Conservation (phyloP, 1,284 basidiomycete species). For the Mycena sp. region DNA sequence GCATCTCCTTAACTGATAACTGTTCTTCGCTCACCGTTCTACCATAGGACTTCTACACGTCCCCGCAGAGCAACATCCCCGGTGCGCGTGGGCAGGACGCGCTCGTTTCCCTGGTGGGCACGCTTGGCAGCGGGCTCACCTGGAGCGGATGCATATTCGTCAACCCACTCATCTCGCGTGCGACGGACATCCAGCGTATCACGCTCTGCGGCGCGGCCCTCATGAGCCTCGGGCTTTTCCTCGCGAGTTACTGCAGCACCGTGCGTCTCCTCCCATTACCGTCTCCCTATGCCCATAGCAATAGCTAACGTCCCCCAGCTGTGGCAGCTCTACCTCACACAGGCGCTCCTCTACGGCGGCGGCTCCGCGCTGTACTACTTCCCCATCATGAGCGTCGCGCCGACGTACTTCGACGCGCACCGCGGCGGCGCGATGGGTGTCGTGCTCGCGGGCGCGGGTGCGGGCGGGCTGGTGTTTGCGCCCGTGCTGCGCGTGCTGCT, state of each 20-base stretch:
- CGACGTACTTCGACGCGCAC: slow-evolving; percentile 54
- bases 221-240: too few species aligned
- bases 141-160: slow-evolving; percentile 59
- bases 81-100: slow-evolving; percentile 51
- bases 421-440: slow-evolving; percentile 57
- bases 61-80: slow-evolving; percentile 45
- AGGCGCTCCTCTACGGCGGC: slow-evolving; percentile 53
- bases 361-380: slow-evolving; percentile 57
- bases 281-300: slow-evolving; percentile 41
- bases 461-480: too few species aligned
- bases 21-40: neutral
- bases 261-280: slow-evolving; percentile 51
- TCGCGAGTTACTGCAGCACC: too few species aligned
- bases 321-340: slow-evolving; percentile 56
- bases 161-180: slow-evolving; percentile 49
- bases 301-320: slow-evolving; percentile 38
- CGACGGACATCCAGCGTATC: too few species aligned
- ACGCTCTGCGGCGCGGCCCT: too few species aligned
- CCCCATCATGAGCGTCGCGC: slow-evolving; percentile 52
- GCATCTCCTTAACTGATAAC: neutral
- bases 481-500: too few species aligned
- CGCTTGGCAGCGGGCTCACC: slow-evolving; percentile 54
- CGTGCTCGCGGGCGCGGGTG: slow-evolving; percentile 52
- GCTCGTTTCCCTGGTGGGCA: slow-evolving; percentile 53
- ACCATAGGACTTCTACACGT: slow-evolving; percentile 56